Base-by-base conservation (phyloP, 768 basidiomycete genomes). In the Boletus reticulatus region DNA sequence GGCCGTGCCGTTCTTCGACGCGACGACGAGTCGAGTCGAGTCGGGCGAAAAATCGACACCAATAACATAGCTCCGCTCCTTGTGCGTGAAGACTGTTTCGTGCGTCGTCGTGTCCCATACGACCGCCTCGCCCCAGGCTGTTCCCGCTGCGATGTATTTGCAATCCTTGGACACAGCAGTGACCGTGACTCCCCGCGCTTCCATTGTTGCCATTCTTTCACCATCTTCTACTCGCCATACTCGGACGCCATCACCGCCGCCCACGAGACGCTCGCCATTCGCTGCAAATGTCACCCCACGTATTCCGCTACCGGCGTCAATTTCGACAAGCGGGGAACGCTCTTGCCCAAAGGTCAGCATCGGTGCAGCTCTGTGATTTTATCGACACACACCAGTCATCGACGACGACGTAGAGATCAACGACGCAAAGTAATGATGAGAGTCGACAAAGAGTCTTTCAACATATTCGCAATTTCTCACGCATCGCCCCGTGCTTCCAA, bases 101-200 rank as follows among this genome's bases (percentile, higher is more conserved):
- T 24, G 16, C 2, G 50, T 51, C 20, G 4, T 4, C 11, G 32
- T 12, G 12, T 52, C 41, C 51, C 51, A 52, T 2, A 52, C 34
- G 17, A 45, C 2, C 1, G 9, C 17, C 20, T 16, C 19, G 29
- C 50, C 22, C 6, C 16, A 19, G 1, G 7, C 24, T 2, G 48
- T 41, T 24, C 29, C 51, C 4, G 43, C 36, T 13, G 22, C 51
- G 22, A 52, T 38, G 16, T 36, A 36, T 27, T 20, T 32, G 22
- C 38, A 52, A 17, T 60, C 43, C 24, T 54, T 48, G 11, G 59
- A 54, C 4, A 45, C 37, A 3, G 57, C 45, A 9, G 16, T 50
- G 34, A n/a, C 52, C 48, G 1, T 9, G 12, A 36, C 48, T 4
- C 4, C 8, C 14, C 4, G 5, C 6, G 11, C 9, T 10, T 1